phyloP scores from a whole-genome alignment of 2,329 filamentous ascomycete genomes.

The Aureobasidium sp. region DNA sequence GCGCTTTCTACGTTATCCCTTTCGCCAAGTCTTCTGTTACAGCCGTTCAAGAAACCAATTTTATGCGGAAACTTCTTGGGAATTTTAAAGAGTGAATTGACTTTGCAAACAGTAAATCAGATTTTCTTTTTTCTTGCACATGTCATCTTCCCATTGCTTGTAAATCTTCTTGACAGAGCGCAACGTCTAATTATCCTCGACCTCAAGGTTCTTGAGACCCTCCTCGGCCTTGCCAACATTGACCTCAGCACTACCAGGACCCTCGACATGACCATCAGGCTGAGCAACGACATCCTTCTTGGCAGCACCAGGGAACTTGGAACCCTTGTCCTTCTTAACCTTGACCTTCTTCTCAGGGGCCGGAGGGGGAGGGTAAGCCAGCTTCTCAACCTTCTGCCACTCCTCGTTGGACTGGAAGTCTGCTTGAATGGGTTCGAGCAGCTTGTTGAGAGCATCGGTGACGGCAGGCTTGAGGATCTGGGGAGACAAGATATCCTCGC shows the following conservation, averaged over 20 bases:
- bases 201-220: constrained; percentile 32
- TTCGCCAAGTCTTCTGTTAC: no score
- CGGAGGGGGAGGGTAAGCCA: constrained; percentile 71
- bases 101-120: not conserved
- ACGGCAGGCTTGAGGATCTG: constrained; percentile 85
- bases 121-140: not conserved
- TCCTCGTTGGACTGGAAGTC: constrained; percentile 64
- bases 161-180: not conserved
- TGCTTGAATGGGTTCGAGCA: constrained; percentile 70
- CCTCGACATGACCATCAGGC: constrained; percentile 41
- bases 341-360: constrained; percentile 60
- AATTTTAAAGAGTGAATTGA: no score
- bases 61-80: no score
- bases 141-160: not conserved
- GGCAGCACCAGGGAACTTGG: constrained; percentile 49
- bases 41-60: no score
- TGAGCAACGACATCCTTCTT: constrained; percentile 32
- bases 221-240: constrained; percentile 36
- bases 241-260: constrained; percentile 33
- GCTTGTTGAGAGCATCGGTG: constrained; percentile 61
- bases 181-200: constrained; percentile 15
- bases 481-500: constrained; percentile 71
- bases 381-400: constrained; percentile 70
- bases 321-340: constrained; percentile 67
- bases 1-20: no score